These are phyloP conservation scores for Spathaspora hagerdaliae DNA, from an alignment of 805 yeast genomes.

Conservation along the genomic window DNA sequence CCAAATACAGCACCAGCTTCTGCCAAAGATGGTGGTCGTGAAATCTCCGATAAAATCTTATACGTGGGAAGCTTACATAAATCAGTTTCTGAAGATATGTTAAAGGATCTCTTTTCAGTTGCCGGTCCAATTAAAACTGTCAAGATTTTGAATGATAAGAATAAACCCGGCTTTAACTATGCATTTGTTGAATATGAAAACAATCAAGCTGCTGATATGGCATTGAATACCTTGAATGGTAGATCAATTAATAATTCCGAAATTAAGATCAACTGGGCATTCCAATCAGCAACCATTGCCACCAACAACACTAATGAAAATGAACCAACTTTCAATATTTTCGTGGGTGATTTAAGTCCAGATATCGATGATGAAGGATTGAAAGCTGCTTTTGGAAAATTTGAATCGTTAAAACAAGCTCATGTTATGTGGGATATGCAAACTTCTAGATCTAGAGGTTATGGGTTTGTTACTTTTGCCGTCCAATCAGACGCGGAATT, in stretches of 20 bases:
- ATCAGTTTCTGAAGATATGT: conserved; percentile 57
- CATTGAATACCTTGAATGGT: conserved; percentile 60
- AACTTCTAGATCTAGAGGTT: conserved; percentile 86
- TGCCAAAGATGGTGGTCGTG: conserved; percentile 79
- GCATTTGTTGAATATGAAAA: conserved; percentile 76
- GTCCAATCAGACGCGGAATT: conserved; percentile 65
- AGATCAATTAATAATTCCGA: conserved; percentile 49
- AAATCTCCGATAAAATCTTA: conserved; percentile 64
- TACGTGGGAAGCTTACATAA: conserved; percentile 75
- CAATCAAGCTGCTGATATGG: conserved; percentile 56
- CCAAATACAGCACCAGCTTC: conserved; percentile 47
- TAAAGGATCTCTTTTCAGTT: conserved; percentile 58
- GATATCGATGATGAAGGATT: conserved; percentile 80
- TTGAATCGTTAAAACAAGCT: conserved; percentile 67
- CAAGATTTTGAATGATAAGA: conserved; percentile 74
- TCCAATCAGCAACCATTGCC: conserved; percentile 68
- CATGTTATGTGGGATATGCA: conserved; percentile 98
- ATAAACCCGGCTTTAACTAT: conserved; percentile 68
- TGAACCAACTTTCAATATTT: conserved; percentile 61
- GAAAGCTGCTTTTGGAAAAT: conserved; percentile 51
- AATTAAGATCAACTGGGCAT: conserved; percentile 77
- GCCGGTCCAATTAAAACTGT: conserved; percentile 61
- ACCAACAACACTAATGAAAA: conserved; percentile 27
- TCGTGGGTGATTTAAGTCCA: conserved; percentile 80
- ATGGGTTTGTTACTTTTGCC: conserved; percentile 80